Evolutionary conservation across 2,329 filamentous ascomycete species (phyloP), one percentile per base, ranked within the genome.

Genomic region (Fusarium brachygibbosum): DNA sequence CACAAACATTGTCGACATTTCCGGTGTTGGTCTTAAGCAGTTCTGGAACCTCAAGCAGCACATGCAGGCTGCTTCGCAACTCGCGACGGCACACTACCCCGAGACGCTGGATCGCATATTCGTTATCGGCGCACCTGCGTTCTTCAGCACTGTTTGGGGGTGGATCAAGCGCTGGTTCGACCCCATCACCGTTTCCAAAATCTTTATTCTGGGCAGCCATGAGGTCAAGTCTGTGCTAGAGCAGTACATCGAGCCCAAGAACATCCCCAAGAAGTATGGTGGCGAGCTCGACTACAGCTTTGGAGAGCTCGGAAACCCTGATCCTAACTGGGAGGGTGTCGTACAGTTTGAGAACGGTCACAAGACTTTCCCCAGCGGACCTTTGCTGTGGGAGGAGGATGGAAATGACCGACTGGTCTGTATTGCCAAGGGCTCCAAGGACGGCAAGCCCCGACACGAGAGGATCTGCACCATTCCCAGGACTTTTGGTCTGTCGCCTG

Each of bases 151-250:
- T 4, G 93, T 97, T 63, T 95, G 94, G 94, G 90, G 92, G 70
- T 97, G 94, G 93, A 87, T 97, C 81, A 97, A 97, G 85, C 91
- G 92, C 76, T 97, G 94, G 94, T 97, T 97, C 76, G 92, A 94
- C 81, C 94, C 94, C 9, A 93, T 94, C 66, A 98, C 95, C 34
- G 93, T 94, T 5, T 96, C 93, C 75, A 98, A 98, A 83, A 98
- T 98, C 78, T 97, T 97, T 79, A 96, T 98, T 73, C 88, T 98
- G 56, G 85, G 86, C 48, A 83, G 88, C 11, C 77, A 87, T 57
- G 93, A 97, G 79, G 91, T 97, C 54, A 87, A 90, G 71, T 83
- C 90, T 17, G 95, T 93, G 3, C 87, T 98, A 28, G 87, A 90
- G 69, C 84, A 88, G 56, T 98, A 95, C 81, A 93, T 98, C 77